Evolutionary conservation across 129 eudicot genomes (phyloP).

Genomic region (Glebionis coronaria): DNA sequence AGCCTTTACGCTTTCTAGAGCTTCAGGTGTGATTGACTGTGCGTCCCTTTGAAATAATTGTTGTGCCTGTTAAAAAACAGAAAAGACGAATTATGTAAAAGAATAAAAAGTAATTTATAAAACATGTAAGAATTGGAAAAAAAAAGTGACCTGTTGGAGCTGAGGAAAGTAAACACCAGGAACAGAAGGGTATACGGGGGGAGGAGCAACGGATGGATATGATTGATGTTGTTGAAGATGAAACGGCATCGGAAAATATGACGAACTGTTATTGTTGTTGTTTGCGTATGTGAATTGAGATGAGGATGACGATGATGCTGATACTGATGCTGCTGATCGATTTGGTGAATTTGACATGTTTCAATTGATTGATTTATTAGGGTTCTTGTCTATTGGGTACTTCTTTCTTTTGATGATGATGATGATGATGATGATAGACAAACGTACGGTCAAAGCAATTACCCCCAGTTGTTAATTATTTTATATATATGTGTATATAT

Average conservation of each 20-base stretch:
- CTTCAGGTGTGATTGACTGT: constrained; percentile 92
- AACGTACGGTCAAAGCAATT: too few species aligned
- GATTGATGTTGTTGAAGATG: constrained; percentile 69
- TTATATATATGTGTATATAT: too few species aligned
- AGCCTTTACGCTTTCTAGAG: constrained; percentile 91
- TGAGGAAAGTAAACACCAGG: constrained; percentile 65
- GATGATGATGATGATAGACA: too few species aligned
- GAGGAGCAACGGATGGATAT: constrained; percentile 40
- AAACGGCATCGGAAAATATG: constrained; percentile 88
- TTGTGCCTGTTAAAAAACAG: constrained; percentile 65
- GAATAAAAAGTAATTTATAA: neutral
- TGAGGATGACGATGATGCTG: constrained; percentile 39
- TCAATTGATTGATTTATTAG: neutral
- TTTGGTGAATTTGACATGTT: constrained; percentile 31
- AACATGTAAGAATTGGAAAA: too few species aligned
- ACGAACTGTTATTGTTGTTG: constrained; percentile 25
- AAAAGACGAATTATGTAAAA: too few species aligned
- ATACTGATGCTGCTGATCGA: constrained; percentile 39
- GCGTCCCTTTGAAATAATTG: constrained; percentile 91
- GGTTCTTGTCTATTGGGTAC: constrained; percentile 21
- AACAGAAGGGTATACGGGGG: constrained; percentile 37
- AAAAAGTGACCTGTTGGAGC: constrained; percentile 57
- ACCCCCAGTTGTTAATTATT: too few species aligned
- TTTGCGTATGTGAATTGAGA: constrained; percentile 64
- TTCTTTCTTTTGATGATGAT: too few species aligned